Base-by-base conservation (phyloP, 2,329 filamentous ascomycete species). In the Aspergillus sojae region DNA sequence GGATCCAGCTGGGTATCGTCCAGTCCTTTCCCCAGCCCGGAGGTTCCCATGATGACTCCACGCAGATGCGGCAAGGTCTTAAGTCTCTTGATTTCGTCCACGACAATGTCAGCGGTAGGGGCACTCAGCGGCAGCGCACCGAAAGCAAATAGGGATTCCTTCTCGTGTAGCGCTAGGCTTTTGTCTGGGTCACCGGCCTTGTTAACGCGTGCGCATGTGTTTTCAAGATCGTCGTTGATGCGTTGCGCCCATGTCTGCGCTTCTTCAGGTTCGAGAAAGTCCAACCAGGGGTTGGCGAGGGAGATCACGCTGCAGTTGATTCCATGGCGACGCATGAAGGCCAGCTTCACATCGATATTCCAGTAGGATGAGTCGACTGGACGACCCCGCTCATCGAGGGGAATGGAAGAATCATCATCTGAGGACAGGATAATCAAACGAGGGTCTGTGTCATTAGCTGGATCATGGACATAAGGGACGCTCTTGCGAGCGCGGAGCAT, bases 241-340 rank as follows among this genome's bases (percentile, higher is more conserved):
- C 82, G 82, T 59, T 80, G 73, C 0, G 92, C 92, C 56, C 89
- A 88, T 34, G 78, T 75, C 1, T 85, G 86, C 0, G 91, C 91
- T 67, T 89, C 86, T 4, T 81, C 75, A 0, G 86, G 74, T 0
- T 82, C 78, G 0, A 97, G 79, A 74, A 96, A 97, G 78, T 97
- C 94, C 2, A 97, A 85, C 94, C 94, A 97, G 0, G 94, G 94
- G 74, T 97, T 97, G 16, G 94, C 94, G 26, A 97, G 87, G 0
- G 92, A 95, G 66, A 97, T 88, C 57, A 97, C 91, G 1, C 91
- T 95, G 67, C 90, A 88, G 77, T 91, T 86, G 75, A 97, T 97
- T 59, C 82, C 82, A 79, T 97, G 94, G 19, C 84, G 86, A 75
- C 93, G 85, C 94, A 97, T 97, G 80, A 97, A 97, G 56, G 87